Evolutionary conservation across 176 grass and related monocot genomes (phyloP).

Genomic region (Rhynchospora breviuscula): DNA sequence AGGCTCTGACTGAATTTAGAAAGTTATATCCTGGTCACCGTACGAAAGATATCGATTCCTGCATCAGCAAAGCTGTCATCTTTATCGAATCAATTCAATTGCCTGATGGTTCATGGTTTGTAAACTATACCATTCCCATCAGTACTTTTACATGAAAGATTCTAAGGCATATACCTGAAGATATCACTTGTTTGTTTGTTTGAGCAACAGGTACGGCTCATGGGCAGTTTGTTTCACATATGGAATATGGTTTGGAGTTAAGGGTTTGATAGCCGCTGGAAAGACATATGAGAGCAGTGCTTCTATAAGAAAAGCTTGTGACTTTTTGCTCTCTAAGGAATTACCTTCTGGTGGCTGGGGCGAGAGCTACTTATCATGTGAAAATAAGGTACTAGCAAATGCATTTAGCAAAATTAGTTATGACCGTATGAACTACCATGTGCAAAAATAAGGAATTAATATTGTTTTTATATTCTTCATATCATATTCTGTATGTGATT

Average conservation of each 20-base stretch:
- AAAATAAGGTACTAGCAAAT: conserved; percentile 1
- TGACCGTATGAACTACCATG: too few species aligned
- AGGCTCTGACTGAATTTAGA: conserved; percentile 34
- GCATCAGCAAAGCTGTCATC: conserved; percentile 23
- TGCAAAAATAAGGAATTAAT: too few species aligned
- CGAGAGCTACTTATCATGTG: conserved; percentile 32
- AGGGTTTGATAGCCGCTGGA: conserved; percentile 33
- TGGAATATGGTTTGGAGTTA: conserved; percentile 40
- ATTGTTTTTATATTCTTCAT: neutral
- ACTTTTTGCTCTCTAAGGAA: conserved; percentile 51
- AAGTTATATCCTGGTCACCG: conserved; percentile 38
- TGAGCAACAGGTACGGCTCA: conserved; percentile 32
- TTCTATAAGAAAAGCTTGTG: conserved; percentile 40
- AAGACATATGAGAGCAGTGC: conserved; percentile 38
- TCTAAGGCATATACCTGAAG: too few species aligned
- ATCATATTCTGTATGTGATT: neutral
- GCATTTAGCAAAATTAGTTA: neutral
- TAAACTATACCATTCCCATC: neutral
- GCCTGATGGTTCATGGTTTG: conserved; percentile 51
- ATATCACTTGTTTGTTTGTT: neutral
- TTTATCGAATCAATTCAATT: conserved; percentile 44
- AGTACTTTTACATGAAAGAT: neutral
- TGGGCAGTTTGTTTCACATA: conserved; percentile 64
- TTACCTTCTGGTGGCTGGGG: conserved; percentile 43
- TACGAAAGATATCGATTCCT: conserved; percentile 36